Evolutionary conservation across 2,329 filamentous ascomycete genomes (phyloP).

Genomic region (Clarireedia hainanense): DNA sequence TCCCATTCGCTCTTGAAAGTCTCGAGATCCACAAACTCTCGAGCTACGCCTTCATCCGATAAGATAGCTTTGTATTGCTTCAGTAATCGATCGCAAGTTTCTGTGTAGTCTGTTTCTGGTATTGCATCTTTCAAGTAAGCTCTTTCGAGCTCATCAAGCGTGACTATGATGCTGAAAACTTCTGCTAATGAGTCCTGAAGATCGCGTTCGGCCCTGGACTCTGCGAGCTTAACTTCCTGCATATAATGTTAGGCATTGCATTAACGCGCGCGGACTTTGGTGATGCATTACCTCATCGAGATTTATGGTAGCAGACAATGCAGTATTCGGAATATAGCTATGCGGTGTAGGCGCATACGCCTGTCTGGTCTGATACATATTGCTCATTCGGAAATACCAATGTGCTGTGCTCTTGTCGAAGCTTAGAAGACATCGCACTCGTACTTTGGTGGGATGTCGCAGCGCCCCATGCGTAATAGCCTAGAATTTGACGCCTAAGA

Average conservation of each 20-base stretch:
- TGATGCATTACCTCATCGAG: conserved; percentile 68
- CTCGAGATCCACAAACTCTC: conserved; percentile 79
- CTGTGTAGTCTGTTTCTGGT: conserved; percentile 84
- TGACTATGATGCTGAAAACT: conserved; percentile 95
- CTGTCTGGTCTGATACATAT: conserved; percentile 29
- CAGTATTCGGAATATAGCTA: conserved; percentile 81
- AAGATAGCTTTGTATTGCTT: conserved; percentile 97
- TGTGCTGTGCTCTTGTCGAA: neutral
- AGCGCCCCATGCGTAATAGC: no score
- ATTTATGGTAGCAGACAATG: conserved; percentile 82
- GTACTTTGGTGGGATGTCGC: no score
- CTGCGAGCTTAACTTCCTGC: conserved; percentile 87
- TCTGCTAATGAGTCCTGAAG: conserved; percentile 93
- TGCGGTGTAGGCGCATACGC: conserved; percentile 31
- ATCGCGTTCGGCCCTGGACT: conserved; percentile 81
- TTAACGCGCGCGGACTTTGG: neutral
- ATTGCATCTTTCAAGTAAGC: conserved; percentile 95
- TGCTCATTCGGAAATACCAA: conserved; percentile 2
- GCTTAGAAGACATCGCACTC: neutral
- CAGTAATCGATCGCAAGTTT: conserved; percentile 86
- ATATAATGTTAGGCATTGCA: neutral
- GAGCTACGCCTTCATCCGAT: conserved; percentile 83
- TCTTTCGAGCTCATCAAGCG: conserved; percentile 89
- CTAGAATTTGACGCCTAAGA: no score
- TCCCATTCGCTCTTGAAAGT: conserved; percentile 90